Evolutionary conservation across 257 asterid species (phyloP).

Genomic region (Fraxinus excelsior): DNA sequence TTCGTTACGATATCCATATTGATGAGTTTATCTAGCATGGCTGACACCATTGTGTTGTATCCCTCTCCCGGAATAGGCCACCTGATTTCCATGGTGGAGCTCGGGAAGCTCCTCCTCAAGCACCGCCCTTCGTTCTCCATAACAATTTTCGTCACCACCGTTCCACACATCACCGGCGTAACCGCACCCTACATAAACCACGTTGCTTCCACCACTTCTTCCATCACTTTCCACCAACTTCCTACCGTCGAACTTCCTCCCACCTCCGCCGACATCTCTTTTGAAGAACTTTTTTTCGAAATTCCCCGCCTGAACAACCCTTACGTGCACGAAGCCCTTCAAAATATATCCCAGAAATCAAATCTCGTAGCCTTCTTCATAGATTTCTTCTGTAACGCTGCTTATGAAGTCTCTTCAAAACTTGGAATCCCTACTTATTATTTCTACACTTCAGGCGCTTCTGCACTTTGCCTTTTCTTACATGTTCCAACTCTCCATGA

Average conservation of each 20-base stretch:
- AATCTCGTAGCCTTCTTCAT: conserved; percentile 36
- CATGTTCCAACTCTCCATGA: conserved; percentile 29
- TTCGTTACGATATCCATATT: not conserved
- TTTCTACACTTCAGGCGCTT: conserved; percentile 32
- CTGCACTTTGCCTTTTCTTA: conserved; percentile 10
- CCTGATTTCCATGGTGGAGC: not conserved
- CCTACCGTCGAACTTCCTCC: conserved; percentile 30
- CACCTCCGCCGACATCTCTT: not conserved
- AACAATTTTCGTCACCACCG: conserved; percentile 22
- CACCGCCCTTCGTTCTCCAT: not conserved
- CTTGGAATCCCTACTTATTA: conserved; percentile 40
- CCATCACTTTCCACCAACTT: conserved; percentile 38
- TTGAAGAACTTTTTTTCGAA: conserved; percentile 35
- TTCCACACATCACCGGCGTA: conserved; percentile 27
- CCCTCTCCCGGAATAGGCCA: not conserved
- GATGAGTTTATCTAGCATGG: not conserved
- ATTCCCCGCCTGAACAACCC: conserved; percentile 43
- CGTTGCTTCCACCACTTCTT: conserved; percentile 27
- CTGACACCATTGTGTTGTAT: not conserved
- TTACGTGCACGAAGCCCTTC: conserved; percentile 28
- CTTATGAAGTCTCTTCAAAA: conserved; percentile 30
- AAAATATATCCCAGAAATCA: conserved; percentile 27
- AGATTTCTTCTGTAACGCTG: conserved; percentile 43
- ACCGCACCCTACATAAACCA: conserved; percentile 22
- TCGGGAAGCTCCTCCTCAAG: not conserved